Evolutionary conservation across 148 eudicot species (phyloP), one percentile per base, ranked within the genome.

Genomic region (Euryodendron excelsum): DNA sequence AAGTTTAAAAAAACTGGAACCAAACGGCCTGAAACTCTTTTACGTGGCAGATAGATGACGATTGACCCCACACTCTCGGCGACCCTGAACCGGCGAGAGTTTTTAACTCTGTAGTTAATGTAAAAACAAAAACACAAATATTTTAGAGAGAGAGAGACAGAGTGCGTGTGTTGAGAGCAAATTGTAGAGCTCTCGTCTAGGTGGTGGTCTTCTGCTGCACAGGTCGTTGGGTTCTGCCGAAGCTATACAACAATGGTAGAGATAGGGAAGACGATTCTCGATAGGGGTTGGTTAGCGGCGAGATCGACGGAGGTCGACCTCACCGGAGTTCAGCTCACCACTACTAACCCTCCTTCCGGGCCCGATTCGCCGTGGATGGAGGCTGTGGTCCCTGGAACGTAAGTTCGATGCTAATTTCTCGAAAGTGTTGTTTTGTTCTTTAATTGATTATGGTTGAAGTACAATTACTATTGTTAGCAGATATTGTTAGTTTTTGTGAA

Each of bases 361-460:
- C 47, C 73, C 10, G 27, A 74, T 23, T 66, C 75, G 25, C 96
- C 90, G 7, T 95, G 99, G 99, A 93, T 95, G 82, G 85, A 86
- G 45, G 99, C 99, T 21, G 80, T 89, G 21, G 90, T 95, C 33
- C 99, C 99, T 60, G 99, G 98, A 93, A 93, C 99, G 97, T 93
- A 89, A 75, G 72, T 10, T 12, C 34, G 8, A 13, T 18, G n/a
- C 53, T 27, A 21, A 76, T 0, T 47, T 75, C 14, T 59, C 62
- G 14, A 6, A 75, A 3, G 67, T 17, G 45, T 33, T 12, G 39
- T 13, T 36, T 39, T 25, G n/a, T 4, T 65, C 13, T 34, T 18
- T 33, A 11, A 5, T 11, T 47, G 1, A 47, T 47, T 47, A 10
- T 47, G 7, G 14, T 11, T 11, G 13, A 47, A 5, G n/a, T n/a